phyloP scores from a whole-genome alignment of 306 rosid genomes.

The Rosa chinensis region DNA sequence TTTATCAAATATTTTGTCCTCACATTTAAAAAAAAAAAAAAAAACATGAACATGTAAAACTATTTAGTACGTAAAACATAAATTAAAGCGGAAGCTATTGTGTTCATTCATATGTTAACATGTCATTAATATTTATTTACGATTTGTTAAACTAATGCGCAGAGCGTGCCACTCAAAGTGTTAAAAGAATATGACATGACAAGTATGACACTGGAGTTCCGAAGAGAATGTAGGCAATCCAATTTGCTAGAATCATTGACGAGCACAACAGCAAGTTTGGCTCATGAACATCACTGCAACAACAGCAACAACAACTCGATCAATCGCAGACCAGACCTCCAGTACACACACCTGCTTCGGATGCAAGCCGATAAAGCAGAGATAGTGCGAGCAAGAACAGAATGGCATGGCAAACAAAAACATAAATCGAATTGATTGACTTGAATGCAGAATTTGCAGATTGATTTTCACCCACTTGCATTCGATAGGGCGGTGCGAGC shows the following conservation, averaged over 20 bases:
- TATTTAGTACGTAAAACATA: neutral
- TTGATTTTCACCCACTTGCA: neutral
- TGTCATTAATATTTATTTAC: neutral
- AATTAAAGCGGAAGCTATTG: neutral
- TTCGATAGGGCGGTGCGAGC: constrained; percentile 58
- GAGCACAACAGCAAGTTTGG: constrained; percentile 43
- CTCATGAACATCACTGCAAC: constrained; percentile 24
- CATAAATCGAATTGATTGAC: neutral
- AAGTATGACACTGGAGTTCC: constrained; percentile 80
- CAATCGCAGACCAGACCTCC: constrained; percentile 41
- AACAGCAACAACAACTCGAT: constrained; percentile 37
- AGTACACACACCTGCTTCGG: constrained; percentile 82
- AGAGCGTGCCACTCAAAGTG: constrained; percentile 81
- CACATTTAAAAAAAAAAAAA: no score
- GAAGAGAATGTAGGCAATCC: constrained; percentile 81
- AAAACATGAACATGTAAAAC: neutral
- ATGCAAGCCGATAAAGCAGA: constrained; percentile 61
- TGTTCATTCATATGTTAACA: neutral
- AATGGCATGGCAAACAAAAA: constrained; percentile 51
- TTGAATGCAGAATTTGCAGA: neutral
- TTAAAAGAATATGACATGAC: constrained; percentile 54
- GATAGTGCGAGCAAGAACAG: constrained; percentile 78
- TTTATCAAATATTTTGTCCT: neutral
- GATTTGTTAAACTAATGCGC: constrained; percentile 2
- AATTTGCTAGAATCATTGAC: constrained; percentile 76